Evolutionary conservation across 2,329 filamentous ascomycete species (phyloP).

Genomic region (Scortechinia acanthostroma): DNA sequence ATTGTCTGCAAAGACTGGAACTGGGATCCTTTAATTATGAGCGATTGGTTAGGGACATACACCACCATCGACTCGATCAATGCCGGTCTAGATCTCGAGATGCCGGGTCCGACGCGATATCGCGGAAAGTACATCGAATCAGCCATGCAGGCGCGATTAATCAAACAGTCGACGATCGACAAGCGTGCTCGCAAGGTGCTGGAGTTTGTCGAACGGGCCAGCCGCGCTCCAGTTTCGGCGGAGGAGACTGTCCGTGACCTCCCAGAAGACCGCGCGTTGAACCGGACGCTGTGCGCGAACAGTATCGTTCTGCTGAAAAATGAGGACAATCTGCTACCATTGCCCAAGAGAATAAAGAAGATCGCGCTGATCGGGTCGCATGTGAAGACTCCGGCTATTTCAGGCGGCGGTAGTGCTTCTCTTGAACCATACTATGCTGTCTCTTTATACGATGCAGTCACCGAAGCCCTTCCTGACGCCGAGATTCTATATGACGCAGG

Average conservation of each 20-base stretch:
- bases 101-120: constrained; percentile 46
- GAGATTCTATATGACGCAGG: constrained; percentile 42
- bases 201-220: constrained; percentile 43
- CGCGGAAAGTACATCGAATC: constrained; percentile 38
- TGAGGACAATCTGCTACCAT: constrained; percentile 52
- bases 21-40: constrained; percentile 48
- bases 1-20: constrained; percentile 49
- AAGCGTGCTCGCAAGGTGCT: constrained; percentile 49
- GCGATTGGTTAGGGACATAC: constrained; percentile 51
- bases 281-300: constrained; percentile 62
- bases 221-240: constrained; percentile 42
- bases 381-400: background rate
- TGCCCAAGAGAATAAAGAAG: constrained; percentile 44
- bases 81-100: constrained; percentile 49
- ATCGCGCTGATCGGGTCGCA: background rate
- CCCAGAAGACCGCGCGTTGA: constrained; percentile 51
- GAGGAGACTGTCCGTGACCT: constrained; percentile 45
- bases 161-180: constrained; percentile 47
- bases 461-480: constrained; percentile 31
- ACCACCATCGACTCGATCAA: constrained; percentile 38
- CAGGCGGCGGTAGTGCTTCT: background rate
- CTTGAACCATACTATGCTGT: background rate
- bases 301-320: constrained; percentile 72
- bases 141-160: constrained; percentile 41
- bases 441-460: constrained; percentile 11